Evolutionary conservation across 768 basidiomycete genomes (phyloP).

Genomic region (Tricholoma hemisulphureum): DNA sequence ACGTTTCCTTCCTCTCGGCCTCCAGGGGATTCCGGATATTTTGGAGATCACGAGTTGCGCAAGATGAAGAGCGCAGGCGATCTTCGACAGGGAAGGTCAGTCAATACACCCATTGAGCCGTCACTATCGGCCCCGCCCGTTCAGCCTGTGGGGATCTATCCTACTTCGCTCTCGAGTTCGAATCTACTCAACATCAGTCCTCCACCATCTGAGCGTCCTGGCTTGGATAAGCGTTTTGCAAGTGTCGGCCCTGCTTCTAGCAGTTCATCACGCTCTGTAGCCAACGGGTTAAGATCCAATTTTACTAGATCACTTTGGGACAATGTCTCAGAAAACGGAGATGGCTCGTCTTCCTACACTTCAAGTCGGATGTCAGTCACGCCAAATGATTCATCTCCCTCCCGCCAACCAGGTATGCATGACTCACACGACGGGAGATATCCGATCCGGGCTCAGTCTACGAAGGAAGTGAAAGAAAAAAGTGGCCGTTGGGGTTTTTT

Average conservation of each 20-base stretch:
- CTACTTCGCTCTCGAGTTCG: constrained; percentile 66
- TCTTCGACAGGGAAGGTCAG: constrained; percentile 49
- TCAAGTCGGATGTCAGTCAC: constrained; percentile 18
- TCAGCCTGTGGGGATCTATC: constrained; percentile 48
- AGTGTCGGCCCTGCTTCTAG: constrained; percentile 61
- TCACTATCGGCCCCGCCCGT: constrained; percentile 27
- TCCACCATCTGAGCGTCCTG: constrained; percentile 34
- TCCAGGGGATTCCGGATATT: constrained; percentile 42
- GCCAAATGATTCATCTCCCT: constrained; percentile 12
- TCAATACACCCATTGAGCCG: constrained; percentile 28
- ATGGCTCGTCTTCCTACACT: constrained; percentile 9
- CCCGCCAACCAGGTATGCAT: constrained; percentile 12
- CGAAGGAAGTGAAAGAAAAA: constrained; percentile 54
- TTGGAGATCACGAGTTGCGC: constrained; percentile 60
- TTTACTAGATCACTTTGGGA: constrained; percentile 55
- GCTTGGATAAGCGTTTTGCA: constrained; percentile 57
- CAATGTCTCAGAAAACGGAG: constrained; percentile 35
- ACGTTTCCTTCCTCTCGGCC: constrained; percentile 18
- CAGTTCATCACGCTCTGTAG: constrained; percentile 36
- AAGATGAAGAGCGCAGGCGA: constrained; percentile 90
- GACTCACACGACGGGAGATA: constrained; percentile 21
- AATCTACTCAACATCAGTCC: constrained; percentile 50
- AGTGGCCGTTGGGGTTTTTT: constrained; percentile 89
- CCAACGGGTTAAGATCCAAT: constrained; percentile 36
- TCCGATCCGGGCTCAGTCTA: constrained; percentile 19